These are phyloP conservation scores for Panaeolus papilionaceus DNA, from an alignment of 768 basidiomycete genomes.

Conservation along the genomic window DNA sequence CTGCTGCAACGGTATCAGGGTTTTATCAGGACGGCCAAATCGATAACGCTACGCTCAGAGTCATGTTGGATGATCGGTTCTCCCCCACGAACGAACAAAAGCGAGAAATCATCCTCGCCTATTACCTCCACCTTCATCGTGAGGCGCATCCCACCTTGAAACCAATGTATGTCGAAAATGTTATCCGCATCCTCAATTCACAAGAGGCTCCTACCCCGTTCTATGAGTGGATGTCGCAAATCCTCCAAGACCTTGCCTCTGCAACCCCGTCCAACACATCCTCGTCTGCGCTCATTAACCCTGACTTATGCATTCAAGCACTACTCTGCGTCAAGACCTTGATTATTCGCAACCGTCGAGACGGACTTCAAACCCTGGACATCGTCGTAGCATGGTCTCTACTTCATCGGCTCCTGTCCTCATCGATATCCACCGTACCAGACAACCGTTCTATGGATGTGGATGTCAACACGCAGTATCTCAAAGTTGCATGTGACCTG, in stretches of 20 bases:
- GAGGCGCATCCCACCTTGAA: conserved; percentile 31
- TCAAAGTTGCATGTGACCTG: conserved; percentile 31
- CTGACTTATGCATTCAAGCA: conserved; percentile 33
- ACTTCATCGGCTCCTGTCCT: conserved; percentile 32
- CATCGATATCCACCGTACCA: conserved; percentile 19
- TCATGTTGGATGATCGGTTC: conserved; percentile 38
- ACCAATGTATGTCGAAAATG: conserved; percentile 33
- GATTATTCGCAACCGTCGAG: conserved; percentile 25
- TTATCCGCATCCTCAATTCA: conserved; percentile 37
- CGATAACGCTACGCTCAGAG: conserved; percentile 34
- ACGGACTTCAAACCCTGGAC: conserved; percentile 30
- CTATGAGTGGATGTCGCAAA: conserved; percentile 39
- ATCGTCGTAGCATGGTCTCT: conserved; percentile 37
- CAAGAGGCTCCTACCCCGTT: conserved; percentile 39
- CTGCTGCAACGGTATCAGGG: conserved; percentile 30
- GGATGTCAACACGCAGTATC: conserved; percentile 26
- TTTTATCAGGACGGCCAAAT: conserved; percentile 34
- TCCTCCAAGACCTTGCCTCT: conserved; percentile 32
- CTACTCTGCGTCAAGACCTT: conserved; percentile 34
- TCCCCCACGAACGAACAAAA: conserved; percentile 35
- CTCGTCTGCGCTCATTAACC: conserved; percentile 20
- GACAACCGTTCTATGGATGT: conserved; percentile 19
- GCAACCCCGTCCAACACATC: conserved; percentile 18
- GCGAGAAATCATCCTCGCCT: conserved; percentile 36
- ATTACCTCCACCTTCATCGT: conserved; percentile 37